phyloP scores from a whole-genome alignment of 306 rosid genomes.

The Vigna angularis region DNA sequence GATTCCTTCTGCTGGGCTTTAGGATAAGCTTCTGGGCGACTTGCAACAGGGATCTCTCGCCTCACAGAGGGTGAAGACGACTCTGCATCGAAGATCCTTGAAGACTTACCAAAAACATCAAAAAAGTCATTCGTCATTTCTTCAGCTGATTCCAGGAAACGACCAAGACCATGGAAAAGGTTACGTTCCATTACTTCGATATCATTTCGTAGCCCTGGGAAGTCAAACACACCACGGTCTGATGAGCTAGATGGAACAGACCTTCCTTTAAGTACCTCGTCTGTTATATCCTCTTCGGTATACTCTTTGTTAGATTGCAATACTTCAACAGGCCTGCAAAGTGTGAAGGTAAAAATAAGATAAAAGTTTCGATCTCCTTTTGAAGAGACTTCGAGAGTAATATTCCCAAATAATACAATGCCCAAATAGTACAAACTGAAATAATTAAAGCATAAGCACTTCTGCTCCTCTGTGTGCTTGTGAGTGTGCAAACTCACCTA shows the following conservation, averaged over 20 bases:
- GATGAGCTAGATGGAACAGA: constrained; percentile 58
- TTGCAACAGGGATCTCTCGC: constrained; percentile 65
- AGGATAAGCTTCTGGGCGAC: constrained; percentile 46
- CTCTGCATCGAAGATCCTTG: constrained; percentile 57
- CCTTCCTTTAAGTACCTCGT: constrained; percentile 68
- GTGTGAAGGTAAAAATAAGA: constrained; percentile 3
- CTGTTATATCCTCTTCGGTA: constrained; percentile 83
- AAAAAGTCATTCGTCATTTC: constrained; percentile 71
- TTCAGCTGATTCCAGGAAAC: constrained; percentile 78
- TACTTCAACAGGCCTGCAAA: constrained; percentile 78
- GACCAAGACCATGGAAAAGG: constrained; percentile 60
- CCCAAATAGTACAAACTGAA: constrained; percentile 11
- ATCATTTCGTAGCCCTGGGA: constrained; percentile 79
- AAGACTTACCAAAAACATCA: constrained; percentile 47
- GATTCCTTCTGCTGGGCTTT: constrained; percentile 48
- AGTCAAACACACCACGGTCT: constrained; percentile 53
- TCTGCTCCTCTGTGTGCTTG: no score
- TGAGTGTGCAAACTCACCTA: neutral
- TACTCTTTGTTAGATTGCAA: constrained; percentile 78
- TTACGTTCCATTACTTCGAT: constrained; percentile 66
- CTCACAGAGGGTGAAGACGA: constrained; percentile 59
- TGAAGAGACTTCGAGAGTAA: neutral
- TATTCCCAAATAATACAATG: neutral
- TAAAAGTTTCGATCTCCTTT: constrained; percentile 1
- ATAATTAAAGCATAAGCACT: neutral